These are phyloP conservation scores for Tubosaeta sp. DNA, from an alignment of 768 basidiomycete species.

Conservation along the genomic window DNA sequence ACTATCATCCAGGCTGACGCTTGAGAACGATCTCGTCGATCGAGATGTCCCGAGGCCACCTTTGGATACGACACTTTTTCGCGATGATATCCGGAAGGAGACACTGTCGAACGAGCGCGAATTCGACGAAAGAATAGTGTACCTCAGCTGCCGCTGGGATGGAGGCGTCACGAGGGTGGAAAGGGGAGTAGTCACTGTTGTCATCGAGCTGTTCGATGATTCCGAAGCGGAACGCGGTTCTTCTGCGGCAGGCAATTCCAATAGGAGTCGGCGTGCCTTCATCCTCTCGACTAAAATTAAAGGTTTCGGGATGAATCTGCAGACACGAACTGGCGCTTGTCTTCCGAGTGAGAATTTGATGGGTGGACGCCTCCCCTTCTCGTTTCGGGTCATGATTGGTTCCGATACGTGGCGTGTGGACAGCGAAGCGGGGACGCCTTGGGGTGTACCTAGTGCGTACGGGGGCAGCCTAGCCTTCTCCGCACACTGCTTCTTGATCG, in stretches of 20 bases:
- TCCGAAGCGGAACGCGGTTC: background rate
- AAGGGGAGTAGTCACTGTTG: background rate
- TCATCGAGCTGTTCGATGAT: background rate
- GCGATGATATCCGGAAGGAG: conserved; percentile 9
- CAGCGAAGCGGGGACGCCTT: background rate
- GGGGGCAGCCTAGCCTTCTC: background rate
- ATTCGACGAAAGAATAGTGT: background rate
- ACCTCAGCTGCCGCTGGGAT: background rate
- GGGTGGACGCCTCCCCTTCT: background rate
- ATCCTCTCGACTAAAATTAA: conserved; percentile 23
- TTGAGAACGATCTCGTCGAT: conserved; percentile 6
- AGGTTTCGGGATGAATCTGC: conserved; percentile 24
- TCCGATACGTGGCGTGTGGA: background rate
- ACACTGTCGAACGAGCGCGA: conserved; percentile 1
- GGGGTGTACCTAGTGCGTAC: background rate
- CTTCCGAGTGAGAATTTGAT: conserved; percentile 1
- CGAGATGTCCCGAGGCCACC: conserved; percentile 1
- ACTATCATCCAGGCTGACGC: conserved; percentile 5
- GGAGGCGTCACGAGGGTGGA: conserved; percentile 8
- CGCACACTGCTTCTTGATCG: background rate
- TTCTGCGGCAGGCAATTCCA: background rate
- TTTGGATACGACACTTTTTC: background rate
- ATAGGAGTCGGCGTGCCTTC: conserved; percentile 11
- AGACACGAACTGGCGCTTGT: background rate
- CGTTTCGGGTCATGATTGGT: conserved; percentile 4